Base-by-base conservation (phyloP, 179 eudicot genomes). In the Silene coronaria region DNA sequence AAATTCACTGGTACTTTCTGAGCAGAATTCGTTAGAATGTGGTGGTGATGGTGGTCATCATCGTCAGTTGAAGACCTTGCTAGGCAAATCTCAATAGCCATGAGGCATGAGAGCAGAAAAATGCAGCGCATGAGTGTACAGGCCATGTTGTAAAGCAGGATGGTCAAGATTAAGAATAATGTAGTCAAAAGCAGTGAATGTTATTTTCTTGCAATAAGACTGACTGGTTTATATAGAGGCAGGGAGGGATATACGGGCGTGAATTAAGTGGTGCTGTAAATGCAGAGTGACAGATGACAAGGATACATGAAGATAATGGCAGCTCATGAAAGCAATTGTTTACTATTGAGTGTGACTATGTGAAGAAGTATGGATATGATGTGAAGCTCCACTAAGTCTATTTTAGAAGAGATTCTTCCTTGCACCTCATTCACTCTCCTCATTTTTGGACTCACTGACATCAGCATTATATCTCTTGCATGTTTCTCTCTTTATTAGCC, bases 1-100 rank as follows among this genome's bases (percentile, higher is more conserved):
- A 91, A 73, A 21, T 60, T 82, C 42, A 90, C 63, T 0, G 84
- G 59, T 12, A 90, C 89, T 75, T 87, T 87, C 24, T 78, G 66
- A 9, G 38, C 67, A 6, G 61, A 30, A 28, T 30, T 77, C 4
- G 76, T 38, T 22, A 28, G 38, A 1, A 32, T 34, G 3, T 67
- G 17, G 12, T 10, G 14, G 57, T 14, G 4, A 2, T 16, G 19
- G 58, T 53, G 21, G 14, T 42, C 48, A 42, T 53, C 7, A 2
- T 3, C 10, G 19, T 48, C 38, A 48, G 10, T 5, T 46, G 21
- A 2, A 19, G 65, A 26, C 46, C 72, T 55, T 63, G 36, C 78
- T 10, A 42, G 27, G 75, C 72, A 48, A 34, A 51, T 30, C 66
- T 32, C 71, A 14, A 77, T 27, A 1, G 84, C 34, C 28, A 79